Base-by-base conservation (phyloP, 768 basidiomycete species). In the Xerocomellus dryophilus region DNA sequence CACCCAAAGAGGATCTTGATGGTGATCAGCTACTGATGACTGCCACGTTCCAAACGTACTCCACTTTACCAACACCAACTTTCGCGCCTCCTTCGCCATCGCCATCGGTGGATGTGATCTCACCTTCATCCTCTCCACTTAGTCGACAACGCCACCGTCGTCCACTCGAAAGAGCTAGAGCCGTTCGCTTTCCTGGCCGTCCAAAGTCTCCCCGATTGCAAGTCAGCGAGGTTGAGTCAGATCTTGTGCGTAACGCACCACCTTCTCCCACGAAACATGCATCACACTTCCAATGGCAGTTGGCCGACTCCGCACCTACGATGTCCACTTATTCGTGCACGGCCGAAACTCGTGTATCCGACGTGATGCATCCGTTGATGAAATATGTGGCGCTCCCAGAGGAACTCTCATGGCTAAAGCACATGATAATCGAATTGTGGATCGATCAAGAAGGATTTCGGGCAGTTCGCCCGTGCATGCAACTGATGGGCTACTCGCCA, bases 371-470 rank as follows among this genome's bases (percentile, higher is more conserved):
- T 54, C 47, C 57, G 39, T 49, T 39, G 35, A 29, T 56, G 54
- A 58, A 54, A 39, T 47, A 57, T 17, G 50, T 59, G 7, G 54
- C 46, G n/a, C 71, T 76, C 25, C 78, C 76, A 0, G 56, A 65
- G 25, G 67, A 75, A 38, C 66, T 82, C 3, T 62, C 68, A 4
- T 87, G 85, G 84, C 74, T 88, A 11, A 74, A 77, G 57, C 73
- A 75, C 38, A 72, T 76, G 27, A 71, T 70, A 38, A 67, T 92
- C 29, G 81, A 87, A 52, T 71, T 93, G 32, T 79, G 83, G 67
- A 84, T 93, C 23, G 92, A 93, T 64, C 92, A 93, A 66, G 92
- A 93, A 71, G 86, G 88, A 4, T 90, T 90, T 61, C 81, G 90
- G 23, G 76, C 79, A 17, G 75, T 85, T 7, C 74, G 75, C 23